A percentile compares a stretch with the other conserved stretches of the same genome.
Evolutionary conservation across 441 rosid species (phyloP).

Genomic region (Bruguiera hainesii): DNA sequence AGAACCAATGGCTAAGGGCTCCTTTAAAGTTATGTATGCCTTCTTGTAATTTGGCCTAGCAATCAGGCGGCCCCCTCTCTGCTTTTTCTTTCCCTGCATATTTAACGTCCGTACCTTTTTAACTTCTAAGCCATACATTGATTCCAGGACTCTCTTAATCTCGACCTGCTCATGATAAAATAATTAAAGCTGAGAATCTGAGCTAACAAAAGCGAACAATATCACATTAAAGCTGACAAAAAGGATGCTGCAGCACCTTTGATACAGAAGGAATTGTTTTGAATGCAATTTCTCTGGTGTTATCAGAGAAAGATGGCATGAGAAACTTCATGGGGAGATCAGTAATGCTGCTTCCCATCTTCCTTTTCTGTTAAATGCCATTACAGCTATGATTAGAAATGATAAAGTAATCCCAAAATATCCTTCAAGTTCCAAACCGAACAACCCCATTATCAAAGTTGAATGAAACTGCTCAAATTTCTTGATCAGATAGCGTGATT

Average conservation of each 20-base stretch:
- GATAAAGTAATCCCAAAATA: too few species aligned
- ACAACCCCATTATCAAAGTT: too few species aligned
- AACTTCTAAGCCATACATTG: conserved; percentile 23
- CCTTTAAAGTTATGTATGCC: conserved; percentile 28
- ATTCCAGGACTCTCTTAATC: conserved; percentile 30
- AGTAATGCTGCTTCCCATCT: conserved; percentile 17
- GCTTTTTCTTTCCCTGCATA: conserved; percentile 34
- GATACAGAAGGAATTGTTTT: conserved; percentile 31
- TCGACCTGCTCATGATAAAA: conserved; percentile 14
- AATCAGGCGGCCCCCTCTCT: conserved; percentile 17
- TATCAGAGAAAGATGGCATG: conserved; percentile 23
- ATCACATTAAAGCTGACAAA: too few species aligned
- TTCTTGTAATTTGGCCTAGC: conserved; percentile 32
- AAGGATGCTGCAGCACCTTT: conserved; percentile 10
- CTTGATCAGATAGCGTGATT: too few species aligned
- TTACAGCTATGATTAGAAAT: too few species aligned
- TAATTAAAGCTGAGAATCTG: too few species aligned
- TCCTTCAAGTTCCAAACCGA: too few species aligned
- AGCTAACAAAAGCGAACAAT: too few species aligned
- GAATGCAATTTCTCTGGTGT: conserved; percentile 27
- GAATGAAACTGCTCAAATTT: too few species aligned
- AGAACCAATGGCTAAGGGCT: conserved; percentile 13
- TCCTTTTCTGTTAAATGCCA: neutral
- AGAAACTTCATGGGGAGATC: conserved; percentile 29
- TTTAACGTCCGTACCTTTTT: conserved; percentile 32